Base-by-base conservation (phyloP, 306 rosid genomes). In the Boehmeria nivea region DNA sequence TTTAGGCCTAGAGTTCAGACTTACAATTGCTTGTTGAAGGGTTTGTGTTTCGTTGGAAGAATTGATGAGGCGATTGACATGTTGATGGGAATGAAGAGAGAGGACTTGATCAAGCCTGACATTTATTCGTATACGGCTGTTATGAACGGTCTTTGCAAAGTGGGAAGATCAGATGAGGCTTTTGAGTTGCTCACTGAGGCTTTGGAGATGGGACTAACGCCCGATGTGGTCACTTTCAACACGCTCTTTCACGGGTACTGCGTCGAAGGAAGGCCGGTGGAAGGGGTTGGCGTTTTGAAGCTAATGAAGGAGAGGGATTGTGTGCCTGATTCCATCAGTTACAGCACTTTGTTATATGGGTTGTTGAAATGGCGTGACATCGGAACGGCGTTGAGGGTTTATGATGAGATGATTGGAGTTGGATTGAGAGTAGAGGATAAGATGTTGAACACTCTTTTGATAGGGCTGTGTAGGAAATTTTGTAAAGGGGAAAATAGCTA, bases 91-190 rank as follows among this genome's bases (percentile, higher is more conserved):
- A 78, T 86, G 64, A 78, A 82, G 70, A 61, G 65, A 48, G 52
- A 56, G 14, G 45, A 25, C 25, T 40, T 24, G 2, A 6, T 71
- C 36, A 72, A 76, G 57, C 84, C 81, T 36, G 94, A 86, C 54
- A 60, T 84, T 44, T 90, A 73, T 65, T 73, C 95, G 1, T 90
- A 72, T 44, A 86, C 75, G 16, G 77, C 72, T 60, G 74, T 86
- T 45, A 84, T 86, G 91, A 82, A 82, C 82, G 95, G 95, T 0
- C 75, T 84, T 31, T 84, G 97, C 54, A 82, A 84, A 75, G 88
- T 90, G 37, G 95, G 97, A 46, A 66, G 81, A 19, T 72, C 94
- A 1, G 91, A 78, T 54, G 95, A 86, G 55, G 95, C 95, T 17
- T 61, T 67, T 76, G 80, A 70, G 38, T 69, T 90, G 81, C 85